Conservation (phyloP, 2,329 filamentous ascomycete genomes). For the Ophiostoma pallidulum region DNA sequence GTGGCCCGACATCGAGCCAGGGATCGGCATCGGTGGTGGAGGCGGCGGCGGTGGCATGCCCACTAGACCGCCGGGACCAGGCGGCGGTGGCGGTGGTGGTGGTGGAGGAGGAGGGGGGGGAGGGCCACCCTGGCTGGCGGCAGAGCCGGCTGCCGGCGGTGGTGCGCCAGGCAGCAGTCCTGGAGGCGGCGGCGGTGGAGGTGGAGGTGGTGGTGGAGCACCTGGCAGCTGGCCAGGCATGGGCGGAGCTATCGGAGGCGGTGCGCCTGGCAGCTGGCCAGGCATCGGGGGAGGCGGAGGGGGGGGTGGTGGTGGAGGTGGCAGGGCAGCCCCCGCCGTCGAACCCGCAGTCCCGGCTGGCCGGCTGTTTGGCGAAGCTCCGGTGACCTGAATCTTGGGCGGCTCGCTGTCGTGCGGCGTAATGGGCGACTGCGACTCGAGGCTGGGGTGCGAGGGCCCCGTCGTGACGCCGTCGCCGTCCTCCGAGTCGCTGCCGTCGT, state of each 20-base stretch:
- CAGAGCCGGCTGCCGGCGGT: not conserved
- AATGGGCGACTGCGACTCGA: constrained; percentile 60
- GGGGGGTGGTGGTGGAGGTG: constrained; percentile 29
- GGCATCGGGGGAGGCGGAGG: constrained; percentile 39
- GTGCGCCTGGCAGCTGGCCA: constrained; percentile 29
- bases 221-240: constrained; percentile 27
- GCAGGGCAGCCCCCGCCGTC: constrained; percentile 13
- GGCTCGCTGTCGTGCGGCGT: constrained; percentile 53
- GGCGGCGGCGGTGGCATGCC: constrained; percentile 29
- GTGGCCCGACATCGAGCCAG: constrained; percentile 61
- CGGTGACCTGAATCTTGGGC: constrained; percentile 51
- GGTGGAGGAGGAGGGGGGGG: constrained; percentile 34
- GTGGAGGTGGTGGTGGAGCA: constrained; percentile 20
- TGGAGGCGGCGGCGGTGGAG: constrained; percentile 19
- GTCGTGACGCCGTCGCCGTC: constrained; percentile 59
- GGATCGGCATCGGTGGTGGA: constrained; percentile 40
- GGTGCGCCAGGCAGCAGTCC: constrained; percentile 29
- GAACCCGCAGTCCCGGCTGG: constrained; percentile 22
- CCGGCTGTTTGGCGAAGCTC: constrained; percentile 16
- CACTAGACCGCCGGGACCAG: constrained; percentile 28
- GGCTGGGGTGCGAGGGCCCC: constrained; percentile 64
- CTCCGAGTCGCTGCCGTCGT: constrained; percentile 65
- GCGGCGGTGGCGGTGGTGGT: constrained; percentile 29
- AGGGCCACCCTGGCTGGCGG: no score
- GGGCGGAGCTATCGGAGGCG: constrained; percentile 37